These are phyloP conservation scores for Ambrosia trifida DNA, from an alignment of 129 eudicot genomes.

Conservation along the genomic window DNA sequence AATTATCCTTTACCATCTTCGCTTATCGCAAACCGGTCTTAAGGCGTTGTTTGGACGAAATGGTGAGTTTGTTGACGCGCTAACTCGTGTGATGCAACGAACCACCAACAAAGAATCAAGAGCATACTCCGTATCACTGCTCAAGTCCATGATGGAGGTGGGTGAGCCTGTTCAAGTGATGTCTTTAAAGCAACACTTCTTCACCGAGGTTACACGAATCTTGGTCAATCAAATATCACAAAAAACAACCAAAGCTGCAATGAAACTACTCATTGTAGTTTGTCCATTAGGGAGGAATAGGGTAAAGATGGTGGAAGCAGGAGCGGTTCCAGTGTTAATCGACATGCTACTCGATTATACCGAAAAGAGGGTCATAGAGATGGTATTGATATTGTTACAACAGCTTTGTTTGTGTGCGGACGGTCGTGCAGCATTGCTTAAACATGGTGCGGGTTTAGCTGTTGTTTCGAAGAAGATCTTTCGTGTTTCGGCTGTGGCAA, in stretches of 20 bases:
- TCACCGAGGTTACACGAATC: conserved; percentile 38
- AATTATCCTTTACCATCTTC: conserved; percentile 46
- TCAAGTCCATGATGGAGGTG: conserved; percentile 53
- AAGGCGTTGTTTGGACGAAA: conserved; percentile 32
- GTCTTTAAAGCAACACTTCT: conserved; percentile 28
- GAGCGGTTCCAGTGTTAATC: conserved; percentile 38
- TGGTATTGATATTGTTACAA: conserved; percentile 45
- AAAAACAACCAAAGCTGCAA: conserved; percentile 55
- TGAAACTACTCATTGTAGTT: conserved; percentile 38
- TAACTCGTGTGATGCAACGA: conserved; percentile 39
- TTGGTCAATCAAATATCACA: conserved; percentile 37
- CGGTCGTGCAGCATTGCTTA: conserved; percentile 55
- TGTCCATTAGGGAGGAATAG: conserved; percentile 62
- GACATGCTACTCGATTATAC: conserved; percentile 42
- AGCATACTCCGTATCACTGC: conserved; percentile 39
- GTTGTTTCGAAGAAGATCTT: conserved; percentile 67
- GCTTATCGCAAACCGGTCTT: conserved; percentile 40
- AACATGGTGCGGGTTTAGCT: conserved; percentile 67
- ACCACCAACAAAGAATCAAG: conserved; percentile 48
- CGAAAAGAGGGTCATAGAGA: conserved; percentile 42
- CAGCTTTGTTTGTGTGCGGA: conserved; percentile 59
- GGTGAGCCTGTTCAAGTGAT: conserved; percentile 45
- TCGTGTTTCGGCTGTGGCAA: conserved; percentile 54
- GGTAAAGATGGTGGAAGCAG: conserved; percentile 54
- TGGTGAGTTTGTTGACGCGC: conserved; percentile 34